Percentiles rank a stretch among this genome's conserved stretches.
Evolutionary conservation across 1,139 yeast species (phyloP).

Genomic region (Sugiyamaella pinicola): DNA sequence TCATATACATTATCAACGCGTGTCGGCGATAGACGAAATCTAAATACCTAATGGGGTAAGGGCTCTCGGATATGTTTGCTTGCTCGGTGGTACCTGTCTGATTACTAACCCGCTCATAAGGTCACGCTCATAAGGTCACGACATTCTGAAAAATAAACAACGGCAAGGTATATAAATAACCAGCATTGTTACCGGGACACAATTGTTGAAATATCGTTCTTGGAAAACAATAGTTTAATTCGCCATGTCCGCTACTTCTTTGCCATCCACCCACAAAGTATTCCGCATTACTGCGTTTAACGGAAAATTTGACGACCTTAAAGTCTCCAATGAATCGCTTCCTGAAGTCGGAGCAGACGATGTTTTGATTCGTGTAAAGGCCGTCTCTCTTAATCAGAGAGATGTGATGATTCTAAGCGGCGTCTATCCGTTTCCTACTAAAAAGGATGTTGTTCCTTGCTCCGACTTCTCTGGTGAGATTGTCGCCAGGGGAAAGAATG

Average conservation of each 20-base stretch:
- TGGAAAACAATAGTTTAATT: too few species aligned
- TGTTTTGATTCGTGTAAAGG: constrained; percentile 27
- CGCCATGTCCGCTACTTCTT: too few species aligned
- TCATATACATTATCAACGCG: too few species aligned
- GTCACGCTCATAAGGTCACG: too few species aligned
- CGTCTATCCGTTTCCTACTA: constrained; percentile 22
- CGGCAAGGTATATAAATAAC: too few species aligned
- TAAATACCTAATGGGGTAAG: background rate
- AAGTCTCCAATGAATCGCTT: constrained; percentile 20
- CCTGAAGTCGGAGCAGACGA: constrained; percentile 24
- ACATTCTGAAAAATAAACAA: too few species aligned
- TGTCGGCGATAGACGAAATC: background rate
- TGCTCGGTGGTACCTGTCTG: too few species aligned
- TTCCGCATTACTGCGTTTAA: constrained; percentile 20
- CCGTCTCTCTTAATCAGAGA: constrained; percentile 31
- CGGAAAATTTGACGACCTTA: constrained; percentile 16
- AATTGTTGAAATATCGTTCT: too few species aligned
- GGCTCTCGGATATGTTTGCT: background rate
- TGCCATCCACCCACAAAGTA: constrained; percentile 21
- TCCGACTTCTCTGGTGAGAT: constrained; percentile 29
- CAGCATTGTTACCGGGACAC: too few species aligned
- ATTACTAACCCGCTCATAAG: too few species aligned
- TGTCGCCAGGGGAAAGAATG: constrained; percentile 24
- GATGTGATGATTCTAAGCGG: constrained; percentile 27
- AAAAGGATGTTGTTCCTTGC: constrained; percentile 26